Percentiles rank a stretch among this genome's conserved stretches.
Evolutionary conservation across 1,284 basidiomycete species (phyloP).

Genomic region (Austropuccinia psidii): DNA sequence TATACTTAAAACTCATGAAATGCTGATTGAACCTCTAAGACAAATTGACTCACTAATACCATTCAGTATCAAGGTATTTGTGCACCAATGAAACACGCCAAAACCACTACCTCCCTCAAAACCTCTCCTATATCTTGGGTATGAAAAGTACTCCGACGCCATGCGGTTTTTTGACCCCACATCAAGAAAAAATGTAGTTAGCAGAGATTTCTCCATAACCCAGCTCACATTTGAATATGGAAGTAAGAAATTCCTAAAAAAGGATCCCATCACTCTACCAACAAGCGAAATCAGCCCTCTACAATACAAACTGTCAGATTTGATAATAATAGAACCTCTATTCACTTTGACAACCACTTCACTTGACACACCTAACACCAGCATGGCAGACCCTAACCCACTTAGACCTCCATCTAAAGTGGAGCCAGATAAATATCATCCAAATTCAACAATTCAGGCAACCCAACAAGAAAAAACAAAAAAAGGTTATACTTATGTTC

Average conservation of each 20-base stretch:
- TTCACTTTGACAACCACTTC: too few relatives aligned
- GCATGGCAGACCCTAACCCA: too few relatives aligned
- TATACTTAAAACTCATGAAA: neutral
- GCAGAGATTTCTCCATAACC: neutral
- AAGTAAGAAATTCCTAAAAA: neutral
- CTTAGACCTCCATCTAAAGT: too few relatives aligned
- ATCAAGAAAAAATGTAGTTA: neutral
- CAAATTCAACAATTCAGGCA: too few relatives aligned
- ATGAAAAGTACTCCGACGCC: slow-evolving; percentile 2
- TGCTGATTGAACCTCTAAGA: neutral
- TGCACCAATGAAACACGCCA: too few relatives aligned
- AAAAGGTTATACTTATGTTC: too few relatives aligned
- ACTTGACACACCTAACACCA: too few relatives aligned
- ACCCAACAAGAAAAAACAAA: too few relatives aligned
- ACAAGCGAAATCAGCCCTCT: too few relatives aligned
- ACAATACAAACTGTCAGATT: too few relatives aligned
- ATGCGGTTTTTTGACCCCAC: neutral
- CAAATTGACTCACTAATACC: neutral
- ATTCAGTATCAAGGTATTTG: slow-evolving; percentile 1
- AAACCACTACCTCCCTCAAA: neutral
- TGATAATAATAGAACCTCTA: too few relatives aligned
- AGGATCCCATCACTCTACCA: neutral
- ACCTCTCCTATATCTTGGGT: neutral
- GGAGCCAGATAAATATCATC: too few relatives aligned
- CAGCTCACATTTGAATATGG: neutral